A percentile compares a stretch with the other conserved stretches of the same genome.
Evolutionary conservation across 768 basidiomycete genomes (phyloP).

Genomic region (Paxillus rubicundulus): DNA sequence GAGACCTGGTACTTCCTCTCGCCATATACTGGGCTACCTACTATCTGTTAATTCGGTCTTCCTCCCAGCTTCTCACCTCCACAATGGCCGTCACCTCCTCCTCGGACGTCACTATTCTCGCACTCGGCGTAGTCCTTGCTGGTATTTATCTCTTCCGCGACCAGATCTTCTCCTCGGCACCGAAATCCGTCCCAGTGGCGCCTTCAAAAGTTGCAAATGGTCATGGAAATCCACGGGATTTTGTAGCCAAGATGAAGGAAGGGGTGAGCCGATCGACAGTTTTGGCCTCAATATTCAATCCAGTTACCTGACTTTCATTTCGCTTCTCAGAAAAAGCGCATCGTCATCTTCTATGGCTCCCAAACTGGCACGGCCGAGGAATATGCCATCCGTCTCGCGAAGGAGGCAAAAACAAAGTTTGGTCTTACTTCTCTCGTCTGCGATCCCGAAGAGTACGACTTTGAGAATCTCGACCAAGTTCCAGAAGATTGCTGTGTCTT

Average conservation of each 20-base stretch:
- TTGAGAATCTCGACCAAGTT: slow-evolving; percentile 89
- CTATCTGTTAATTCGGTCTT: background rate
- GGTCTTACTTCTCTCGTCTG: slow-evolving; percentile 95
- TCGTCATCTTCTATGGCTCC: slow-evolving; percentile 97
- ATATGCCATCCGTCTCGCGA: slow-evolving; percentile 94
- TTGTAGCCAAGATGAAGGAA: slow-evolving; percentile 91
- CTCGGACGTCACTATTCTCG: slow-evolving; percentile 71
- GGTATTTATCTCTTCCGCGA: slow-evolving; percentile 82
- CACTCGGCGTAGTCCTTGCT: slow-evolving; percentile 72
- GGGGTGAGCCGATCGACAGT: slow-evolving; percentile 56
- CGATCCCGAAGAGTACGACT: slow-evolving; percentile 98
- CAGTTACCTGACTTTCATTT: slow-evolving; percentile 3
- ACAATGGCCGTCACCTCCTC: slow-evolving; percentile 61
- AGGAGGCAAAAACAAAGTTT: slow-evolving; percentile 96
- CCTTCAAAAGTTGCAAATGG: slow-evolving; percentile 54
- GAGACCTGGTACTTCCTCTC: background rate
- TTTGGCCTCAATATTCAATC: background rate
- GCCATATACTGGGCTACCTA: background rate
- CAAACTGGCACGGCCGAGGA: slow-evolving; percentile 99
- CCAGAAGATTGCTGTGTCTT: slow-evolving; percentile 86
- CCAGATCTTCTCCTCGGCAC: slow-evolving; percentile 69
- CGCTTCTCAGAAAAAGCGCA: slow-evolving; percentile 81
- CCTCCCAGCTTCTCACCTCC: slow-evolving; percentile 5
- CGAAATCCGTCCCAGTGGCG: slow-evolving; percentile 50
- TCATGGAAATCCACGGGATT: slow-evolving; percentile 88